Conservation (phyloP, 2,329 filamentous ascomycete species). For the Hysterium pulicare region DNA sequence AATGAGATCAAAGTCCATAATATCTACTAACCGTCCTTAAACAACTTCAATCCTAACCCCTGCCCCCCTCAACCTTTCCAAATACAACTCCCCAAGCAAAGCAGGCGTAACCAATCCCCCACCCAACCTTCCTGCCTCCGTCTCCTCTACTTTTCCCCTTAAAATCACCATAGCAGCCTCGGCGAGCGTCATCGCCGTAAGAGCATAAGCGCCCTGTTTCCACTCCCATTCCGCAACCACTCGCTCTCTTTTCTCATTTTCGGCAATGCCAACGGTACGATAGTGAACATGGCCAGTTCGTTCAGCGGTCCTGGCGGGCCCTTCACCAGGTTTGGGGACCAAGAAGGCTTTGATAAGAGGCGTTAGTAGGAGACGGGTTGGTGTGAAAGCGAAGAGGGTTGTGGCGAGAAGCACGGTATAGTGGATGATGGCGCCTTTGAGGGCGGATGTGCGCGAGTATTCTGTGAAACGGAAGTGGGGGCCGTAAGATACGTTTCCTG, state of each 20-base stretch:
- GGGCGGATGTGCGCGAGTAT: conserved; percentile 51
- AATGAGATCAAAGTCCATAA: no score
- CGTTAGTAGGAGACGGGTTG: conserved; percentile 45
- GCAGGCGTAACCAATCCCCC: conserved; percentile 72
- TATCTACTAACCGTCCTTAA: no score
- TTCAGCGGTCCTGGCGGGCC: conserved; percentile 47
- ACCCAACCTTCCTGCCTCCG: conserved; percentile 51
- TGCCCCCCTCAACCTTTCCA: conserved; percentile 59
- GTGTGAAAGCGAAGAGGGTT: conserved; percentile 48
- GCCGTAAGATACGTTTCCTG: conserved; percentile 45
- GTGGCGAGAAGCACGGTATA: conserved; percentile 45
- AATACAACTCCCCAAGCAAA: conserved; percentile 63
- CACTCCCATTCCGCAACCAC: conserved; percentile 56
- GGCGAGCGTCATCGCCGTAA: conserved; percentile 62
- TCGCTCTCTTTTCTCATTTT: conserved; percentile 46
- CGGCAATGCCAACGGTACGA: conserved; percentile 60
- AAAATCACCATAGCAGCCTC: conserved; percentile 65
- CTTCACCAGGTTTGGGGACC: conserved; percentile 26
- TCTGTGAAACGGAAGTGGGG: conserved; percentile 56
- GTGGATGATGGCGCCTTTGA: conserved; percentile 51
- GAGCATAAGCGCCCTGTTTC: conserved; percentile 61
- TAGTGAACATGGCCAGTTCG: conserved; percentile 62
- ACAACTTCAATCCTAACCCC: conserved; percentile 65
- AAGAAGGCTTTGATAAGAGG: conserved; percentile 28
- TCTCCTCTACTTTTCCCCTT: conserved; percentile 51